Evolutionary conservation across 164 flowering plant species (phyloP).

Genomic region (Vitis rotundifolia): DNA sequence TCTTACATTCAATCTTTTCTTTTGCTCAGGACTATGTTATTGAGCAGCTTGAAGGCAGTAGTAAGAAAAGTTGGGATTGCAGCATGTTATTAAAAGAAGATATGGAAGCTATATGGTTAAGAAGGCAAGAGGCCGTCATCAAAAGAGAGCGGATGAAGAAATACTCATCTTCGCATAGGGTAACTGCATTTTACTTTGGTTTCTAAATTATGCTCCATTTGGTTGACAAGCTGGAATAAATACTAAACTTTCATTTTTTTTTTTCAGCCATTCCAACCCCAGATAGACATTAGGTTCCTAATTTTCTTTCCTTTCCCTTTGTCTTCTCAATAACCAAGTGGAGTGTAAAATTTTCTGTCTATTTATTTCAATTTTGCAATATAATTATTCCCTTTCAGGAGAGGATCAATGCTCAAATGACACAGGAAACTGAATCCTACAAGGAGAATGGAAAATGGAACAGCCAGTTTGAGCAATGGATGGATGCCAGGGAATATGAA

Average conservation of each 20-base stretch:
- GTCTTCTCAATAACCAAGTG: background rate
- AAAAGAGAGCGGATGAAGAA: slow-evolving; percentile 52
- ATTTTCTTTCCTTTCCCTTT: background rate
- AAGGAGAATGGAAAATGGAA: slow-evolving; percentile 19
- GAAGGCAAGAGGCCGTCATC: slow-evolving; percentile 38
- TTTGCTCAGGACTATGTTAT: background rate
- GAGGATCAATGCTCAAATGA: slow-evolving; percentile 25
- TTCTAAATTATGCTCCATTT: background rate
- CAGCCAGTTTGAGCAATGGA: slow-evolving; percentile 19
- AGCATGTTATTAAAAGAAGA: slow-evolving; percentile 41
- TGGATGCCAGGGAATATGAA: slow-evolving; percentile 6
- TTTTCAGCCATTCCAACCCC: too few relatives aligned
- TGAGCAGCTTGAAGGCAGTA: slow-evolving; percentile 29
- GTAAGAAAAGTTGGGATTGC: slow-evolving; percentile 35
- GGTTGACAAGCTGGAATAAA: background rate
- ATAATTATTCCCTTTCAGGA: slow-evolving; percentile 32
- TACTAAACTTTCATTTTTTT: too few relatives aligned
- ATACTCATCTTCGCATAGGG: slow-evolving; percentile 56
- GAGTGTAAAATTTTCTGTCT: background rate
- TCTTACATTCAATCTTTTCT: background rate
- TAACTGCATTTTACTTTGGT: slow-evolving; percentile 12
- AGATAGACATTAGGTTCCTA: background rate
- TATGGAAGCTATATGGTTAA: slow-evolving; percentile 31
- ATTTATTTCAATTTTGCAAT: background rate
- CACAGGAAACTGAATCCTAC: slow-evolving; percentile 19